These are phyloP conservation scores for Magnolia officinalis DNA, from an alignment of 164 flowering plant genomes.

Conservation along the genomic window DNA sequence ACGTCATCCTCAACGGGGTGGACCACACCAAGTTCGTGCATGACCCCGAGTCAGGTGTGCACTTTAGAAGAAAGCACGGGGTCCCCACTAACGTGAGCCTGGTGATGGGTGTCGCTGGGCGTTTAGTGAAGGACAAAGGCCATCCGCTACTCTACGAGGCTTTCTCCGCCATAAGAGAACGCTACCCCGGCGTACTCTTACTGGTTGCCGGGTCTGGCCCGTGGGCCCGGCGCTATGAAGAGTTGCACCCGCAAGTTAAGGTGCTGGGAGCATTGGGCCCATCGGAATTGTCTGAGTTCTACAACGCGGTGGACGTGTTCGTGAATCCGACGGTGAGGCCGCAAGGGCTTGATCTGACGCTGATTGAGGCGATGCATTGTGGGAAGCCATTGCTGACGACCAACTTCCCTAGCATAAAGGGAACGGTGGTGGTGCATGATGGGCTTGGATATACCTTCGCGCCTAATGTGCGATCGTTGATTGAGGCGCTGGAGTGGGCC, in stretches of 20 bases:
- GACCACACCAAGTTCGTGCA: constrained; percentile 31
- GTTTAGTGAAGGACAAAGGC: constrained; percentile 64
- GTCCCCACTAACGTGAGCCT: constrained; percentile 40
- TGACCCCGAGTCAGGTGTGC: constrained; percentile 26
- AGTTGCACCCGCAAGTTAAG: constrained; percentile 38
- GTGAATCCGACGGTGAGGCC: constrained; percentile 64
- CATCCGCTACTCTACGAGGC: constrained; percentile 57
- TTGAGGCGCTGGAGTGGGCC: constrained; percentile 36
- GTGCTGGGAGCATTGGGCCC: constrained; percentile 46
- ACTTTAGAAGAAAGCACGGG: constrained; percentile 31
- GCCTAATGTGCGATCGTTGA: constrained; percentile 46
- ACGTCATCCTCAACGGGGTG: constrained; percentile 64
- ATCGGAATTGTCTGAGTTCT: constrained; percentile 33
- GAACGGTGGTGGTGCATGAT: constrained; percentile 42
- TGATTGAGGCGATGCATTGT: constrained; percentile 59
- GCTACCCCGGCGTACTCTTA: constrained; percentile 29
- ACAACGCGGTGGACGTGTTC: constrained; percentile 57
- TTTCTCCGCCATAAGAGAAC: constrained; percentile 23
- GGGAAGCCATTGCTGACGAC: constrained; percentile 57
- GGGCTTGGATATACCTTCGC: constrained; percentile 46
- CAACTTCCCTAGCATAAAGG: constrained; percentile 52
- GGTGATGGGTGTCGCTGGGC: constrained; percentile 58
- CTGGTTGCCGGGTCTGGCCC: constrained; percentile 68
- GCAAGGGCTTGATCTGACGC: constrained; percentile 61
- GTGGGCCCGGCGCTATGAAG: constrained; percentile 44